Percentiles rank a stretch among this genome's conserved stretches.
Conservation (phyloP, 371 early-diverging fungal genomes). For the Neoconidiobolus thromboides region DNA sequence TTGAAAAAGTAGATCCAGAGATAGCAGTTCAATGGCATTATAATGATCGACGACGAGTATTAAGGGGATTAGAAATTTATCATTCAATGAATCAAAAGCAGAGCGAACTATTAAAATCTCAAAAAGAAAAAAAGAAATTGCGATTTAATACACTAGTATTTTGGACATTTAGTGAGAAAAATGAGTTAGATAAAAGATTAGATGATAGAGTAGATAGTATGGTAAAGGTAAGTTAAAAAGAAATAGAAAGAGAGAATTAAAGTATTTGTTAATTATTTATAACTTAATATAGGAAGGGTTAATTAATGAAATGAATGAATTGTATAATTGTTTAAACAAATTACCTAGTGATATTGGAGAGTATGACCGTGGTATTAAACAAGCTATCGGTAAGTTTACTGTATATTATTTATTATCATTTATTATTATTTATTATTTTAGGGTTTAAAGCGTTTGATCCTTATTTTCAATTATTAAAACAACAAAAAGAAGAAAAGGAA, state of each 20-base stretch:
- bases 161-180: conserved; percentile 67
- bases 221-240: conserved; percentile 32
- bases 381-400: conserved; percentile 48
- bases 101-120: conserved; percentile 32
- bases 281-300: conserved; percentile 30
- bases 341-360: conserved; percentile 22
- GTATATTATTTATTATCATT: not conserved
- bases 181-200: conserved; percentile 44
- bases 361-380: conserved; percentile 62
- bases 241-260: not conserved
- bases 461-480: conserved; percentile 22
- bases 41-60: conserved; percentile 68
- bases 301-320: conserved; percentile 51
- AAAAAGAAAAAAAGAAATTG: conserved; percentile 17
- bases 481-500: not conserved
- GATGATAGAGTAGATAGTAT: conserved; percentile 71
- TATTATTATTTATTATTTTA: conserved; percentile 8
- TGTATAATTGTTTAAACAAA: conserved; percentile 26
- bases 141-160: conserved; percentile 50
- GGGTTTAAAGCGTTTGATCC: conserved; percentile 70
- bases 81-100: conserved; percentile 52
- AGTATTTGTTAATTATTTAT: not conserved
- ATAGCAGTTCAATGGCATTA: conserved; percentile 88
- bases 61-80: conserved; percentile 53
- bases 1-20: conserved; percentile 57